A percentile compares a stretch with the other conserved stretches of the same genome.
phyloP scores from a whole-genome alignment of 129 eudicot species.

The Gnaphalium uliginosum region DNA sequence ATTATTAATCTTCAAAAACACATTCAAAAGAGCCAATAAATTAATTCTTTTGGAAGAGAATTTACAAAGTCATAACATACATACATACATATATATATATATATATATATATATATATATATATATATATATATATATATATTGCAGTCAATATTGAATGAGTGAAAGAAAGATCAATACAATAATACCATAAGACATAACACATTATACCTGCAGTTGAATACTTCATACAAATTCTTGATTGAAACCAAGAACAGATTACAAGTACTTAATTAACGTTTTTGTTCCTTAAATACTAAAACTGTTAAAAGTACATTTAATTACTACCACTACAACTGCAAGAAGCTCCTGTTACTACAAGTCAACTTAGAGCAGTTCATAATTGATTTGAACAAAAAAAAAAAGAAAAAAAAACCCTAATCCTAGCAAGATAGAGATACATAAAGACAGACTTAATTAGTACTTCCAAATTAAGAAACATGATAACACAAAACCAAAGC shows the following conservation, averaged over 20 bases:
- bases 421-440: neutral
- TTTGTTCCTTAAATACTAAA: neutral
- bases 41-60: neutral
- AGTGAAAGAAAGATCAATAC: neutral
- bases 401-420: neutral
- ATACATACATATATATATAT: no score
- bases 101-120: no score
- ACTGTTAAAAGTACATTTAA: constrained; percentile 9
- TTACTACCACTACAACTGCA: constrained; percentile 7
- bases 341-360: neutral
- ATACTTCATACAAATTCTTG: constrained; percentile 10
- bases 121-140: no score
- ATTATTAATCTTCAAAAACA: no score
- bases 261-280: constrained; percentile 1
- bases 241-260: constrained; percentile 16
- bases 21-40: neutral
- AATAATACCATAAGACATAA: no score
- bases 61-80: no score
- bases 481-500: neutral
- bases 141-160: no score
- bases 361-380: neutral
- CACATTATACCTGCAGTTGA: neutral
- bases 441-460: neutral
- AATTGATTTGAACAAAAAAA: neutral
- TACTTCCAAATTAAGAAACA: neutral